Percentiles rank a stretch among this genome's conserved stretches.
These are phyloP conservation scores for Chiua virens DNA, from an alignment of 768 basidiomycete genomes.

Conservation along the genomic window DNA sequence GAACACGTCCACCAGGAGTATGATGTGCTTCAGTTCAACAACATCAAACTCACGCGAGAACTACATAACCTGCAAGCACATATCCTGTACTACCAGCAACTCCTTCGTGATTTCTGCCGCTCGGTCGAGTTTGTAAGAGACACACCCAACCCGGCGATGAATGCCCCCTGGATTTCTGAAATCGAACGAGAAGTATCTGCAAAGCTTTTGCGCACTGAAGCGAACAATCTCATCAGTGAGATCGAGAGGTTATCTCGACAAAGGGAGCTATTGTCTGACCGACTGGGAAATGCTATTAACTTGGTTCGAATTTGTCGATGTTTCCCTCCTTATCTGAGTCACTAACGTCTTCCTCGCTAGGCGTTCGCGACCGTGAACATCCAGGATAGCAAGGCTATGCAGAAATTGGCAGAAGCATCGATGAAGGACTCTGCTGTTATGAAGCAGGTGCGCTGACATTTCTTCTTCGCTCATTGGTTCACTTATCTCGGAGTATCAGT, in stretches of 20 bases:
- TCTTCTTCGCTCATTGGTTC: neutral
- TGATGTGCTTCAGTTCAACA: constrained; percentile 38
- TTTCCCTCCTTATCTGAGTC: neutral
- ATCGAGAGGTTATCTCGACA: constrained; percentile 43
- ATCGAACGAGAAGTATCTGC: constrained; percentile 28
- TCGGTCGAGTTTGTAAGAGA: constrained; percentile 48
- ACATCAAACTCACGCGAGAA: constrained; percentile 50
- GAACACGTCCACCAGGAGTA: constrained; percentile 39
- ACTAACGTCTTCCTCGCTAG: constrained; percentile 28
- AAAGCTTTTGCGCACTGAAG: constrained; percentile 37
- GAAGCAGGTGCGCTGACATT: constrained; percentile 20
- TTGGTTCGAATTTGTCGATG: constrained; percentile 17
- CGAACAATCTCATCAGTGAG: constrained; percentile 46
- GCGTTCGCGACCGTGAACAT: constrained; percentile 57
- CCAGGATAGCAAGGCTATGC: constrained; percentile 37
- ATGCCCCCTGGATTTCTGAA: constrained; percentile 19
- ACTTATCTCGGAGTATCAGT: constrained; percentile 30
- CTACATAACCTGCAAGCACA: constrained; percentile 57
- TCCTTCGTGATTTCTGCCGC: constrained; percentile 55
- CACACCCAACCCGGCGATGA: constrained; percentile 51
- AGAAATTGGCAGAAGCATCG: neutral
- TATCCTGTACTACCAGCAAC: constrained; percentile 51
- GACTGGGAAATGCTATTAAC: constrained; percentile 24
- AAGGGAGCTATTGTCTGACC: constrained; percentile 21
- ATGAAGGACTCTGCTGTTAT: constrained; percentile 6